Evolutionary conservation across 2,329 filamentous ascomycete genomes (phyloP), one percentile per base, ranked within the genome.

Genomic region (Penicillium sp.): DNA sequence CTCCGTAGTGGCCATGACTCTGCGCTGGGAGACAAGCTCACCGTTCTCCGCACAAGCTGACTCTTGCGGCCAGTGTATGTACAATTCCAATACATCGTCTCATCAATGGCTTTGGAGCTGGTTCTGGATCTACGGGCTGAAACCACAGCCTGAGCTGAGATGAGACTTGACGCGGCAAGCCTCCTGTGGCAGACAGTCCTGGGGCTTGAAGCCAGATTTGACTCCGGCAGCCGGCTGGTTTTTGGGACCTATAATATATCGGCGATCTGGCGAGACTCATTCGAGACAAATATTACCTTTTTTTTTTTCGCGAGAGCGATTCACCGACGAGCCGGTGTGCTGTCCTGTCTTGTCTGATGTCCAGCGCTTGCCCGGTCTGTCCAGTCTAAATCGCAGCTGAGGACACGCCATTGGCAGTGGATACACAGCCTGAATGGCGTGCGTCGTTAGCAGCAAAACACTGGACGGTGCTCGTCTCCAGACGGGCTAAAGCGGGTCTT

Each of bases 401-500:
- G 32, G 19, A 39, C 26, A 39, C 34, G 21, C 12, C 4, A 13
- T 24, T 12, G 17, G 7, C 40, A 35, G 41, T 49, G 47, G 34
- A 17, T 39, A 28, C 42, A 15, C 6, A 17, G 21, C 29, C 12
- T 21, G 13, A 24, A 42, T 21, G 10, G 28, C 26, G 33, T 45
- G 33, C 21, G 13, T 22, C 17, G 19, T 39, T 45, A 6, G 28
- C 15, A 26, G 15, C 32, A 37, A 13, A 13, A 21, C 26, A 38
- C 19, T 33, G 26, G 19, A 45, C 19, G 15, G 9, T 24, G 13
- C 28, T 38, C 19, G 3, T 42, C 24, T 28, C 17, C 28, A 24
- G 12, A 9, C 28, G 34, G 47, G 41, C 8, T 12, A 37, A 28
- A 37, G 32, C 40, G 47, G 47, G 46, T 49, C 41, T 38, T 42